Base-by-base conservation (phyloP, 768 basidiomycete genomes). In the Psilocybe tampanensis region DNA sequence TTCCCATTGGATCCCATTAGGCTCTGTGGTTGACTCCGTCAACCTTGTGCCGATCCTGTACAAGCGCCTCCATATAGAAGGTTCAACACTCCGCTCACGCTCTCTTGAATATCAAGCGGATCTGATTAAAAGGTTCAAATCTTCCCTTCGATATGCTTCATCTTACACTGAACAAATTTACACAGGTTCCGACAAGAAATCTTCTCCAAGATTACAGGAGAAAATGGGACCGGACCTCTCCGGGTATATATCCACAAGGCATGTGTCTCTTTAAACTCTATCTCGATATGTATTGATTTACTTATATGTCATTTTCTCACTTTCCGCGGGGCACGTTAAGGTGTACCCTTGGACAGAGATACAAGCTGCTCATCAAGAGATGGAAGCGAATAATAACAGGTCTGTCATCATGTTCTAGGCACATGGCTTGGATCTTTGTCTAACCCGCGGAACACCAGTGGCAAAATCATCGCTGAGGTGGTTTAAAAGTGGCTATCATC, bases 21-120 rank as follows among this genome's bases (percentile, higher is more conserved):
- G 89, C 43, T 66, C 70, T 26, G 72, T 77, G 17, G 79, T 86
- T 15, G 69, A 80, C 13, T 73, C 72, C 13, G 73, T 85, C 55
- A 80, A 88, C 68, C 74, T 97, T 44, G 64, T 64, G 5, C 86
- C 86, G 9, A 82, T 97, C 52, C 75, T 96, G 55, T 86, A 78
- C 71, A 98, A 95, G 74, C 86, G 94, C 17, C 83, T 97, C 49
- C 86, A 87, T 22, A 88, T 98, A 49, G 88, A 94, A 71, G 94
- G 95, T 19, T 92, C 92, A 19, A 96, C 94, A 1, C 75, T 97
- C 26, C 86, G 94, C 21, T 84, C 88, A 26, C 85, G 92, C 44
- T 81, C 84, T 22, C 65, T 78, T n/a, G 76, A 80, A 60, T 97
- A 96, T 70, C 94, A 97, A 71, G 78, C 82, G 3, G 81, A 89